Evolutionary conservation across 1,139 yeast species (phyloP), one percentile per base, ranked within the genome.

Genomic region (Arxiozyma slooffiae): DNA sequence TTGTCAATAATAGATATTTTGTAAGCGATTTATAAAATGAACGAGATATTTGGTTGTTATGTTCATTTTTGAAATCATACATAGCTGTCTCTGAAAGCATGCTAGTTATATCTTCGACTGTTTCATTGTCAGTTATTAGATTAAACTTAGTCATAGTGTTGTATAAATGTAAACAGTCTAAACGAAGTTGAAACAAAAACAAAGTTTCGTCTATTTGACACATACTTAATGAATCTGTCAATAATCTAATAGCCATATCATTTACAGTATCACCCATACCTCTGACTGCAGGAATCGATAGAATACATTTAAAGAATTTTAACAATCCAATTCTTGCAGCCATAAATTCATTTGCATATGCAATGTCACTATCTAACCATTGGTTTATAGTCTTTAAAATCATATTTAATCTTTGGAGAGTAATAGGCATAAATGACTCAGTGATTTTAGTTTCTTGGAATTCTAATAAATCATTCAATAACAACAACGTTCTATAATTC

Each of bases 371-470:
- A 38, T 81, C 86, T 26, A 82, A 61, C 85, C 87, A 82, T 26
- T 66, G 65, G 6, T 69, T 63, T 3, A 85, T 59, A 17, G 77
- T 75, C 41, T 71, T 75, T 11, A 85, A 56, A 17, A 82, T 69
- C 86, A 83, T 79, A 43, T 73, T 73, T 44, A 84, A 67, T 57
- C 89, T 74, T 57, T 81, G 87, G 2, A 75, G 72, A 11, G 85
- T 80, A 22, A 81, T 64, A 1, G 80, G 73, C 14, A 62, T 62
- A 41, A 69, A 69, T 0, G 46, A 16, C 2, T 48, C 49, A 7
- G 38, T 46, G n/a, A 41, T 30, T 1, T 9, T 39, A 9, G 46
- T 44, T 5, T 7, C 42, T 14, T 47, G 49, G 7, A 57, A 69
- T 30, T 54, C 41, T 0, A 48, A 4, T 4, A 39, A 56, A 53